These are phyloP conservation scores for Pleurostoma richardsiae DNA, from an alignment of 2,329 filamentous ascomycete genomes.

Conservation along the genomic window DNA sequence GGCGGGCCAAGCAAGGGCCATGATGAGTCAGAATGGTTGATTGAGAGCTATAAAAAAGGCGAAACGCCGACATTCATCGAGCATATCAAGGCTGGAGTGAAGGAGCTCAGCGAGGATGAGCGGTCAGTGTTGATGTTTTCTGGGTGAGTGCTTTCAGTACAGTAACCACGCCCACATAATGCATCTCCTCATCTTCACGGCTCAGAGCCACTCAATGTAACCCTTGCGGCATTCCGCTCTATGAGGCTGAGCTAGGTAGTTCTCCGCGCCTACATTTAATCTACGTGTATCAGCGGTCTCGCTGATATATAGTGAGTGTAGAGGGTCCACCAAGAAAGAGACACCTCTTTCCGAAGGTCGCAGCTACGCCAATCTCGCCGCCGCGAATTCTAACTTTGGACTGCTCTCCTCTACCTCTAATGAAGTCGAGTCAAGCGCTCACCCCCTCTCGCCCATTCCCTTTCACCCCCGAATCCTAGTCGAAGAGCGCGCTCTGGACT, in stretches of 20 bases:
- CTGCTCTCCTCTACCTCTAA: constrained; percentile 18
- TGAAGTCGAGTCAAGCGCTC: not conserved
- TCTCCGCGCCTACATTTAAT: not conserved
- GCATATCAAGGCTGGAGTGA: constrained; percentile 65
- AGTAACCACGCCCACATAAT: not conserved
- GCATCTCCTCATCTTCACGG: constrained; percentile 1
- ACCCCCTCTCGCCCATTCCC: constrained; percentile 19
- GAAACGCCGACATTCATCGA: constrained; percentile 76
- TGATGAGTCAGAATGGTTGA: constrained; percentile 62
- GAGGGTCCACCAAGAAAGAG: constrained; percentile 57
- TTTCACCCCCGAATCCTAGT: constrained; percentile 38
- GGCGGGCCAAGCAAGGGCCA: constrained; percentile 48
- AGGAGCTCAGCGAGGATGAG: constrained; percentile 39
- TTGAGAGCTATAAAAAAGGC: constrained; percentile 71
- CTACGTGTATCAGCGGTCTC: no score
- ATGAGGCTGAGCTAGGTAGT: not conserved
- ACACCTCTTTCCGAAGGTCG: constrained; percentile 54
- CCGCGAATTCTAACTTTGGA: constrained; percentile 39
- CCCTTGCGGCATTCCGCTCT: not conserved
- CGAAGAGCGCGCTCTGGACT: constrained; percentile 75
- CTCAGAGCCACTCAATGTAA: not conserved
- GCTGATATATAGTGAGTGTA: constrained; percentile 18
- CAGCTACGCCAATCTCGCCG: constrained; percentile 55
- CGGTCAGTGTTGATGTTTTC: constrained; percentile 62
- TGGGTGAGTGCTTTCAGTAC: constrained; percentile 47